These are phyloP conservation scores for Exophiala oligosperma DNA, from an alignment of 2,329 filamentous ascomycete species.

Conservation along the genomic window DNA sequence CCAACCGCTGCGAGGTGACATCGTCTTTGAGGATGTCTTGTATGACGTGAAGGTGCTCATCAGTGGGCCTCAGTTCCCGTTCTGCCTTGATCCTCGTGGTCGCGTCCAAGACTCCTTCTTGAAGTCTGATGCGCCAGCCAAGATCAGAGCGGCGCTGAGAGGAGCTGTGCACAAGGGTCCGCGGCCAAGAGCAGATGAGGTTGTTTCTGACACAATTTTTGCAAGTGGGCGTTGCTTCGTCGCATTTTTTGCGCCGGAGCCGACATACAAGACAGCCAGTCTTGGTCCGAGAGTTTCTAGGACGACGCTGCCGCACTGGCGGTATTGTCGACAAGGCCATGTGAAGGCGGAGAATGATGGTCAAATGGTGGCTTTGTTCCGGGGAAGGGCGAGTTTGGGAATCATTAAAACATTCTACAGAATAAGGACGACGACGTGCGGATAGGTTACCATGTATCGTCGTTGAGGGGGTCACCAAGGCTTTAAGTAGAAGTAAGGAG, in stretches of 20 bases:
- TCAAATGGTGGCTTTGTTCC: background rate
- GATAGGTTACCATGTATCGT: no score
- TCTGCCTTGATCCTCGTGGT: background rate
- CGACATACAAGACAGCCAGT: background rate
- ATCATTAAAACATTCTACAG: conserved; percentile 7
- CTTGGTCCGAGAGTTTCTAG: background rate
- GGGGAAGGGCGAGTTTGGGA: background rate
- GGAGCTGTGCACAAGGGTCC: background rate
- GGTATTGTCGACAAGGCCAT: background rate
- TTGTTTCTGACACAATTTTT: conserved; percentile 1
- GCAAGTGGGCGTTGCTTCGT: background rate
- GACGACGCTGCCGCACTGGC: background rate
- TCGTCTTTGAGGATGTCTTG: background rate
- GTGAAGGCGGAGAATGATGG: background rate
- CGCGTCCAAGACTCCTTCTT: background rate
- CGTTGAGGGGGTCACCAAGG: no score
- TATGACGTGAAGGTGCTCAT: background rate
- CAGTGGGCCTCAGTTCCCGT: background rate
- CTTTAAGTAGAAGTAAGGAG: no score
- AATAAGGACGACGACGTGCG: no score
- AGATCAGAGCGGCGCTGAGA: background rate
- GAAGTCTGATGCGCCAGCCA: background rate
- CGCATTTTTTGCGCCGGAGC: background rate
- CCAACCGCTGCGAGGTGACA: background rate
- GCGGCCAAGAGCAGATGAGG: background rate